phyloP scores from a whole-genome alignment of 306 rosid genomes.

The Lathyrus sativus region DNA sequence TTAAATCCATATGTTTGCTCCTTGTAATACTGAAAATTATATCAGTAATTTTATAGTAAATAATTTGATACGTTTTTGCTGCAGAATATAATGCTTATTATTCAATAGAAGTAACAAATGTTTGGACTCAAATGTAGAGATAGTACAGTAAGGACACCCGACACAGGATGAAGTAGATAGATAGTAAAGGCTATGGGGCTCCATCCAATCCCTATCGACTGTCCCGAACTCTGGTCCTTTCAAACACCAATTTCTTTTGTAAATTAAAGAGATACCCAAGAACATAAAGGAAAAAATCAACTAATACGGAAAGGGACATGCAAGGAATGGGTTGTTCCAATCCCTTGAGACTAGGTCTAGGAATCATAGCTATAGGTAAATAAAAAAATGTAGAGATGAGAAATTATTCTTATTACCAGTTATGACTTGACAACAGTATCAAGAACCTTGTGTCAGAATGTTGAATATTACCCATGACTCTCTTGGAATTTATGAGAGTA shows the following conservation, averaged over 20 bases:
- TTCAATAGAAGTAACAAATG: too few relatives aligned
- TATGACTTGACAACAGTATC: neutral
- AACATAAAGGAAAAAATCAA: neutral
- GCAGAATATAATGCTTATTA: too few relatives aligned
- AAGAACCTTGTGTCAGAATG: neutral
- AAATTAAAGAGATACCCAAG: neutral
- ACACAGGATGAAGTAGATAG: neutral
- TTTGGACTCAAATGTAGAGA: too few relatives aligned
- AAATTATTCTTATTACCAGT: neutral
- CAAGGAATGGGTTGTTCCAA: neutral
- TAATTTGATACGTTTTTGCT: too few relatives aligned
- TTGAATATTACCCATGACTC: too few relatives aligned
- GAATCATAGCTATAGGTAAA: neutral
- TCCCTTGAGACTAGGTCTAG: neutral
- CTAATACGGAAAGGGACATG: neutral
- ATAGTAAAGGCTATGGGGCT: neutral
- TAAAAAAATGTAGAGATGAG: slow-evolving; percentile 1
- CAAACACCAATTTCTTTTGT: neutral
- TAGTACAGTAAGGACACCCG: too few relatives aligned
- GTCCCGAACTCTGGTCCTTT: neutral
- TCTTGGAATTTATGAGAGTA: too few relatives aligned
- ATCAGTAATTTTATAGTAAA: too few relatives aligned
- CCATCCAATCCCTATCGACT: neutral
- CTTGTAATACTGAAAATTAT: too few relatives aligned
- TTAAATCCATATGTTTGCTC: neutral